Evolutionary conservation across 208 protist genomes (phyloP), one percentile per base, ranked within the genome.

Genomic region (Wallacemonas sp.): DNA sequence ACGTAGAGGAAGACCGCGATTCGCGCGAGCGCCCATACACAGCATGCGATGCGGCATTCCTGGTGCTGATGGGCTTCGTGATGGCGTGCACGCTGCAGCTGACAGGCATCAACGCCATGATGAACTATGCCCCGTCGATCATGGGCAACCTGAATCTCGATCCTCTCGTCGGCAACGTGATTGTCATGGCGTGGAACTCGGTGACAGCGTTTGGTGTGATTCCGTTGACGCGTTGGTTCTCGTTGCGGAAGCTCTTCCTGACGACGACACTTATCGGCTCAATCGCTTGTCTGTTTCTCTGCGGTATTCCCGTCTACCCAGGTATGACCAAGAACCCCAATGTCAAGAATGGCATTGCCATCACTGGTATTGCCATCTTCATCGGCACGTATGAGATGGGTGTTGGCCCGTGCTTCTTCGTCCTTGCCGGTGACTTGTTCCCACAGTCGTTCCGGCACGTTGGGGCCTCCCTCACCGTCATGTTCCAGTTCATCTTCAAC

Each of bases 171-270:
- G 80, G 80, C 58, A 86, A 81, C 62, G 38, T 86, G 45, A 45
- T 81, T 30, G 57, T 86, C 15, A 86, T 86, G 80, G 36, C 37
- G 10, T 86, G 80, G 76, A 83, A 86, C 64, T 74, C 75, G 36
- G 52, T 74, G 19, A 66, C 68, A 0, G 57, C 72, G 24, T 50
- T 79, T 27, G 6, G 32, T 9, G 71, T 73, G 30, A 68, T 86
- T 19, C 72, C 75, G 53, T 48, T 86, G 24, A 63, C 73, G 22
- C 55, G 32, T 15, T 52, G 45, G 26, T 53, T 69, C 54, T 44
- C 46, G 21, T 29, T 68, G 41, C 64, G 72, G 26, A 52, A 50
- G 17, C 33, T 72, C 21, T 84, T 75, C 45, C 48, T 84, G 36
- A 30, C 8, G 27, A 53, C 46, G 22, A 17, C 66, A 3, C 27